Conservation (phyloP, 2,329 filamentous ascomycete genomes). For the Fusarium cicatricum region DNA sequence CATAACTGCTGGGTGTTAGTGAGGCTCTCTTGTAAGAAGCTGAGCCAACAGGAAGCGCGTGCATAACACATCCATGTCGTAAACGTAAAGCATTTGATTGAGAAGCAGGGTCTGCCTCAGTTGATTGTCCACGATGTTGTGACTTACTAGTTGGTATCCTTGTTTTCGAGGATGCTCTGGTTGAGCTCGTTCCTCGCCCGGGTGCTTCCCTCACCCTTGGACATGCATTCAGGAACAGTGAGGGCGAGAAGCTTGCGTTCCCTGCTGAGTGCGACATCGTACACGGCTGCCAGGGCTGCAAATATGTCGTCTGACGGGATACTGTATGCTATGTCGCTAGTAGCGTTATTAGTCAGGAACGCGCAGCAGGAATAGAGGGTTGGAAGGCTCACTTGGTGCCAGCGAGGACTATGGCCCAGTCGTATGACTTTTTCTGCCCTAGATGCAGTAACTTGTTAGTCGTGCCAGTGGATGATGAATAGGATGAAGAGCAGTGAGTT, state of each 20-base stretch:
- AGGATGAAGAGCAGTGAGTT: background rate
- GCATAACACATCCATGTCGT: too few species aligned
- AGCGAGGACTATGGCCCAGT: conserved; percentile 71
- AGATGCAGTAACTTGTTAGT: conserved; percentile 1
- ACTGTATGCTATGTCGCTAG: conserved; percentile 60
- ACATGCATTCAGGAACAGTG: conserved; percentile 65
- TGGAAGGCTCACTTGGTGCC: conserved; percentile 63
- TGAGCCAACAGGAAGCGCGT: too few species aligned
- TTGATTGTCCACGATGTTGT: background rate
- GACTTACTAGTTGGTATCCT: conserved; percentile 61
- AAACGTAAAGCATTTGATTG: too few species aligned
- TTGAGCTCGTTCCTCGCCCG: conserved; percentile 59
- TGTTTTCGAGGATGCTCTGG: conserved; percentile 58
- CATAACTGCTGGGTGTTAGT: conserved; percentile 53
- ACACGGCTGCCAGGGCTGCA: conserved; percentile 57
- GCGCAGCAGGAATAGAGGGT: background rate
- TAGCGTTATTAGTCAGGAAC: background rate
- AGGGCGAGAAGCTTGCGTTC: conserved; percentile 67
- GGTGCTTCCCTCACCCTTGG: conserved; percentile 42
- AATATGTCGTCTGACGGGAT: conserved; percentile 54
- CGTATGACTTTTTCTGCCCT: conserved; percentile 49
- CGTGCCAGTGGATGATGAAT: background rate
- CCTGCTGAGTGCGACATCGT: conserved; percentile 57
- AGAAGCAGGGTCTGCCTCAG: background rate
- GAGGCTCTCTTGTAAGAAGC: background rate